Evolutionary conservation across 1,139 yeast genomes (phyloP).

Genomic region (Fermentozyma sake): DNA sequence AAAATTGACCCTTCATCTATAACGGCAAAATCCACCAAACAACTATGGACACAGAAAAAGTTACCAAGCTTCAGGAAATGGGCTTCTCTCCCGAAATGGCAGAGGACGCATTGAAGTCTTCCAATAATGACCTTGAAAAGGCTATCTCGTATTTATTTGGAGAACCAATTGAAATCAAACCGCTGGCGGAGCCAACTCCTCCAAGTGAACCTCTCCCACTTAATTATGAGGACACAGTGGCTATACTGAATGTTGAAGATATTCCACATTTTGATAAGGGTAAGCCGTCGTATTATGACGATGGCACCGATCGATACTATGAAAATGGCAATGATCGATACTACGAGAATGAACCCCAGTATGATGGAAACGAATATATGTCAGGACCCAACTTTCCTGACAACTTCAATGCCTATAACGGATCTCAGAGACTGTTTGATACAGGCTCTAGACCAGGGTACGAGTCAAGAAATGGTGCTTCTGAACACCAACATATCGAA

Average conservation of each 20-base stretch:
- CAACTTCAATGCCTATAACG: too few relatives aligned
- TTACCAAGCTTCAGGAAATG: slow-evolving; percentile 49
- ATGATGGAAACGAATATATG: too few relatives aligned
- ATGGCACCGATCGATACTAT: not conserved
- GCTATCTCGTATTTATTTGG: slow-evolving; percentile 54
- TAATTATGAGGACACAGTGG: slow-evolving; percentile 7
- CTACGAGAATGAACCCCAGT: too few relatives aligned
- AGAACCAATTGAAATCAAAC: slow-evolving; percentile 23
- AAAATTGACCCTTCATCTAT: too few relatives aligned
- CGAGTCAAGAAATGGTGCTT: too few relatives aligned
- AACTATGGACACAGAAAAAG: slow-evolving; percentile 7
- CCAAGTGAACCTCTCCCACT: not conserved
- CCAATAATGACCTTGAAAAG: slow-evolving; percentile 46
- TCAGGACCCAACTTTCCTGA: too few relatives aligned
- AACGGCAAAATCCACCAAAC: too few relatives aligned
- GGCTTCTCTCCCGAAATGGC: slow-evolving; percentile 52
- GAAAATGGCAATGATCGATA: not conserved
- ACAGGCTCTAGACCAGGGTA: too few relatives aligned
- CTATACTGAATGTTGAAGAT: slow-evolving; percentile 7
- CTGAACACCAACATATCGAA: slow-evolving; percentile 2
- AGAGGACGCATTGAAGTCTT: slow-evolving; percentile 31
- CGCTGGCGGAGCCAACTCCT: slow-evolving; percentile 3
- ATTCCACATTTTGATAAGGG: slow-evolving; percentile 7
- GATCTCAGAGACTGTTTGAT: too few relatives aligned
- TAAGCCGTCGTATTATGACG: not conserved